These are phyloP conservation scores for Termitomyces sp. DNA, from an alignment of 768 basidiomycete species.

Conservation along the genomic window DNA sequence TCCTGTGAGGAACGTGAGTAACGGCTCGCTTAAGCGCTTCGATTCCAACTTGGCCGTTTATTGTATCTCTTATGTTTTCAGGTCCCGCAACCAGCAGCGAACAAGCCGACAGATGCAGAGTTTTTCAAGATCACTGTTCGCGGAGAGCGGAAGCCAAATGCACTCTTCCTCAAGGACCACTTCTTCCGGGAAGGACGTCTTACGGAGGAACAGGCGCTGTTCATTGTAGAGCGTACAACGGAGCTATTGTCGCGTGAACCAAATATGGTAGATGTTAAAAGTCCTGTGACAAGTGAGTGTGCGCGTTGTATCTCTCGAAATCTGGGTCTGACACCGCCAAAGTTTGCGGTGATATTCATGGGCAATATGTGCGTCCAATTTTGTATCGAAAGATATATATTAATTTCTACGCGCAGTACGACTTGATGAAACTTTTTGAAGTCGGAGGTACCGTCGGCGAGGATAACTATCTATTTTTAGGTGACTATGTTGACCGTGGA, in stretches of 20 bases:
- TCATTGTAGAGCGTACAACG: constrained; percentile 68
- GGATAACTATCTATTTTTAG: constrained; percentile 88
- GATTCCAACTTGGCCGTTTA: background rate
- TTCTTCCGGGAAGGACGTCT: constrained; percentile 84
- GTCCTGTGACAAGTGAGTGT: constrained; percentile 86
- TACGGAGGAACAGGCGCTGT: constrained; percentile 80
- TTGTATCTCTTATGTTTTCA: constrained; percentile 21
- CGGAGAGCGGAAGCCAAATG: constrained; percentile 62
- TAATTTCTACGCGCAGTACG: constrained; percentile 54
- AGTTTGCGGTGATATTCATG: constrained; percentile 98
- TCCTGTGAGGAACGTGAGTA: constrained; percentile 15
- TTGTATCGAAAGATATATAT: background rate
- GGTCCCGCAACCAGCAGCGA: constrained; percentile 66
- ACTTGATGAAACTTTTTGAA: constrained; percentile 97
- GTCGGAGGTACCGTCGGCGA: constrained; percentile 83
- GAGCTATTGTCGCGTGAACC: constrained; percentile 68
- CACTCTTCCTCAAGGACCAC: constrained; percentile 79
- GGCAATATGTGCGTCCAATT: constrained; percentile 72
- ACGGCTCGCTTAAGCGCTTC: constrained; percentile 5
- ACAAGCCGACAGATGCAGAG: constrained; percentile 66
- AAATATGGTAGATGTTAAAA: constrained; percentile 81
- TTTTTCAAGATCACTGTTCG: constrained; percentile 54
- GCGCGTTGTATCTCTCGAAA: background rate
- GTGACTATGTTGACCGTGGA: constrained; percentile 97
- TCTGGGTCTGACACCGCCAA: constrained; percentile 1